A percentile compares a stretch with the other conserved stretches of the same genome.
Evolutionary conservation across 1,139 yeast genomes (phyloP).

Genomic region (Wickerhamomyces sp.): DNA sequence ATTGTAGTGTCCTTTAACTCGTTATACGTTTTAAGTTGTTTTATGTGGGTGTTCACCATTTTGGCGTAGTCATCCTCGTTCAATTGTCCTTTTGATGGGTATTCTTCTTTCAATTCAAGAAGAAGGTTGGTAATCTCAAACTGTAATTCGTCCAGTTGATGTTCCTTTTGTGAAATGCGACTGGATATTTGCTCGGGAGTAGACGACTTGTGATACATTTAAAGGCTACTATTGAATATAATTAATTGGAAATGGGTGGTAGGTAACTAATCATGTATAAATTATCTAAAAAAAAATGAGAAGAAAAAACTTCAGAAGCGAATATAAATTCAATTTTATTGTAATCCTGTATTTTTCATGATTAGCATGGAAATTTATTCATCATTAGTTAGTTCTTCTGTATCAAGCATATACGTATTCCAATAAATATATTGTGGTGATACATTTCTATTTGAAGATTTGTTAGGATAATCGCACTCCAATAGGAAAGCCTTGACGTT

Average conservation of each 20-base stretch:
- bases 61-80: constrained; percentile 3
- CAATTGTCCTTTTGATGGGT: not conserved
- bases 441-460: not conserved
- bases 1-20: constrained; percentile 49
- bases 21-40: constrained; percentile 40
- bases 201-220: not conserved
- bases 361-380: constrained; percentile 35
- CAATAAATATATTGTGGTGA: too few relatives aligned
- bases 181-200: not conserved
- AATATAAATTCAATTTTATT: constrained; percentile 9
- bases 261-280: not conserved
- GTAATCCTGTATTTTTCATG: constrained; percentile 27
- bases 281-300: constrained; percentile 1
- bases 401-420: too few relatives aligned
- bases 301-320: constrained; percentile 16
- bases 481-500: too few relatives aligned
- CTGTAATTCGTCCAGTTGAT: constrained; percentile 4
- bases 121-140: not conserved
- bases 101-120: constrained; percentile 3
- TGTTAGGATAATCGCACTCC: not conserved
- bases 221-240: not conserved
- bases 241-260: not conserved
- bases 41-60: constrained; percentile 41
- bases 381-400: constrained; percentile 21
- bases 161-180: constrained; percentile 9